These are phyloP conservation scores for Zelopaecilomyces penicillatus DNA, from an alignment of 2,329 filamentous ascomycete genomes.

Conservation along the genomic window DNA sequence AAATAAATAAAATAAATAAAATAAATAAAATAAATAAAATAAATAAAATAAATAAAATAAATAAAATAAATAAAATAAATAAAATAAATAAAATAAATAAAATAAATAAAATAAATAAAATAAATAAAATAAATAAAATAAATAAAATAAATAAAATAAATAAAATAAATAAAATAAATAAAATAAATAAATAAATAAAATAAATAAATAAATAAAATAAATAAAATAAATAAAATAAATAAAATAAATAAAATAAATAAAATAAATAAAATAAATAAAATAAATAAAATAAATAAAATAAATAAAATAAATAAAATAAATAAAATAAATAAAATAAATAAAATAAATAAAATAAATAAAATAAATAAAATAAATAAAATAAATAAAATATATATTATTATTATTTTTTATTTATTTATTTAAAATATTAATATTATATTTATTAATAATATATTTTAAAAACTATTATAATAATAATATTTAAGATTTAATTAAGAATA, in stretches of 20 bases:
- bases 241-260: not conserved
- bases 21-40: too few species aligned
- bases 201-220: too few species aligned
- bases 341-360: not conserved
- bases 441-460: conserved; percentile 1
- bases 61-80: too few species aligned
- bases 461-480: not conserved
- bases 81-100: too few species aligned
- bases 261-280: not conserved
- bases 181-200: too few species aligned
- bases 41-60: too few species aligned
- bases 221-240: not conserved
- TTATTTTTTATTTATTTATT: not conserved
- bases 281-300: not conserved
- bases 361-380: not conserved
- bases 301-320: not conserved
- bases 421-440: not conserved
- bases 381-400: not conserved
- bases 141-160: too few species aligned
- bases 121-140: too few species aligned
- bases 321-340: not conserved
- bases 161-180: too few species aligned
- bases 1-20: too few species aligned
- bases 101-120: too few species aligned
- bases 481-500: not conserved